phyloP scores from a whole-genome alignment of 2,329 filamentous ascomycete genomes.

The Aspergillus terreus region DNA sequence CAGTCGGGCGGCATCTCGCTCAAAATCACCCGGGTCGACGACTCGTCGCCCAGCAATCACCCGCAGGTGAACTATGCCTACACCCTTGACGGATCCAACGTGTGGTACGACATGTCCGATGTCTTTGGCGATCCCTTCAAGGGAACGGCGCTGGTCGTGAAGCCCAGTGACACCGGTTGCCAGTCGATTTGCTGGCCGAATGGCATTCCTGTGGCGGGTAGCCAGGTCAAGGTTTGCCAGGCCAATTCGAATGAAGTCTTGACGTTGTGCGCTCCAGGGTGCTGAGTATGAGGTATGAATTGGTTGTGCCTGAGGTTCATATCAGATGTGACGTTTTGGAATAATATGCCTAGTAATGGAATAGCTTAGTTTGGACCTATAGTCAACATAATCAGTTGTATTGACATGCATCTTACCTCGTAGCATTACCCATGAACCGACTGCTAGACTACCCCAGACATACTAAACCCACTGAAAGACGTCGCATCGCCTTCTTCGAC shows the following conservation, averaged over 20 bases:
- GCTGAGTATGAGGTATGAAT: conserved; percentile 11
- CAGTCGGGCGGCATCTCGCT: conserved; percentile 40
- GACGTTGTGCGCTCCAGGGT: conserved; percentile 27
- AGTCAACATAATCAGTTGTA: too few species aligned
- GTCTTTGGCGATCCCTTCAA: conserved; percentile 43
- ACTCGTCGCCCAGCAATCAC: conserved; percentile 35
- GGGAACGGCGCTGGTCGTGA: conserved; percentile 22
- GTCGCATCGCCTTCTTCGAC: conserved; percentile 28
- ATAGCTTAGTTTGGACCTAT: too few species aligned
- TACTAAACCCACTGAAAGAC: conserved; percentile 18
- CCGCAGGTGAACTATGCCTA: conserved; percentile 42
- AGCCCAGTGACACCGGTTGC: conserved; percentile 23
- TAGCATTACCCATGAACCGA: too few species aligned
- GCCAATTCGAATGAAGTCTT: conserved; percentile 24
- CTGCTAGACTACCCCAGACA: conserved; percentile 7
- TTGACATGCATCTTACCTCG: too few species aligned
- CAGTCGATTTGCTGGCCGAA: conserved; percentile 29
- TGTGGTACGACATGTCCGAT: conserved; percentile 43
- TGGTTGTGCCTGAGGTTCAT: background rate
- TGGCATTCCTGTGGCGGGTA: conserved; percentile 27
- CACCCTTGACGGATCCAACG: conserved; percentile 31
- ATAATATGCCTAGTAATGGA: background rate
- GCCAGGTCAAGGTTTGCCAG: conserved; percentile 28
- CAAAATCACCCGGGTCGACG: conserved; percentile 36
- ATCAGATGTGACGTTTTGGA: too few species aligned